A percentile compares a stretch with the other conserved stretches of the same genome.
phyloP scores from a whole-genome alignment of 129 eudicot genomes.

The Rutidosis leptorrhynchoides region DNA sequence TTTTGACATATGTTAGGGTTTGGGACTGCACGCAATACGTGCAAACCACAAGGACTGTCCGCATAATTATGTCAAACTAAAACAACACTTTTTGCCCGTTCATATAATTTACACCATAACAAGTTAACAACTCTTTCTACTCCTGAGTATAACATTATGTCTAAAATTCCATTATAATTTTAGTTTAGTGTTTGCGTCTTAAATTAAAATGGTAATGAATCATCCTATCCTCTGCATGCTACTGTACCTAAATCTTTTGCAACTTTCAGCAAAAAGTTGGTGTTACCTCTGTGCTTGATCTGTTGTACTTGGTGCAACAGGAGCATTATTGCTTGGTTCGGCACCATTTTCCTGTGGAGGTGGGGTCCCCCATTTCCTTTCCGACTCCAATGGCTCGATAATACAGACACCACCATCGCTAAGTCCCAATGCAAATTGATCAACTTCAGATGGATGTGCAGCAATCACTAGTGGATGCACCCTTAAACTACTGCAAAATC shows the following conservation, averaged over 20 bases:
- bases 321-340: slow-evolving; percentile 16
- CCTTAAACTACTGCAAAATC: slow-evolving; percentile 48
- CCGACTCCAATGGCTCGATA: slow-evolving; percentile 73
- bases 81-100: background rate
- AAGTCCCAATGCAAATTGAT: slow-evolving; percentile 81
- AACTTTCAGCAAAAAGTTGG: background rate
- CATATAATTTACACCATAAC: slow-evolving; percentile 5
- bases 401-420: slow-evolving; percentile 75
- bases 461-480: slow-evolving; percentile 49
- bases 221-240: background rate
- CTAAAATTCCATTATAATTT: background rate
- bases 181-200: slow-evolving; percentile 1
- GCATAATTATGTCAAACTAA: background rate
- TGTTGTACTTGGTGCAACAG: background rate
- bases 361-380: slow-evolving; percentile 76
- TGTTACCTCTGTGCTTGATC: background rate
- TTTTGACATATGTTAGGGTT: no score
- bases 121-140: slow-evolving; percentile 9
- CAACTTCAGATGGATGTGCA: background rate
- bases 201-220: background rate
- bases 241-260: background rate
- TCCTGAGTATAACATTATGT: slow-evolving; percentile 13
- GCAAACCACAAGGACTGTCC: no score
- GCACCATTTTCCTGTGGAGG: no score
- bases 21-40: no score